A percentile compares a stretch with the other conserved stretches of the same genome.
Conservation (phyloP, 2,329 filamentous ascomycete species). For the Cladosporium velox region DNA sequence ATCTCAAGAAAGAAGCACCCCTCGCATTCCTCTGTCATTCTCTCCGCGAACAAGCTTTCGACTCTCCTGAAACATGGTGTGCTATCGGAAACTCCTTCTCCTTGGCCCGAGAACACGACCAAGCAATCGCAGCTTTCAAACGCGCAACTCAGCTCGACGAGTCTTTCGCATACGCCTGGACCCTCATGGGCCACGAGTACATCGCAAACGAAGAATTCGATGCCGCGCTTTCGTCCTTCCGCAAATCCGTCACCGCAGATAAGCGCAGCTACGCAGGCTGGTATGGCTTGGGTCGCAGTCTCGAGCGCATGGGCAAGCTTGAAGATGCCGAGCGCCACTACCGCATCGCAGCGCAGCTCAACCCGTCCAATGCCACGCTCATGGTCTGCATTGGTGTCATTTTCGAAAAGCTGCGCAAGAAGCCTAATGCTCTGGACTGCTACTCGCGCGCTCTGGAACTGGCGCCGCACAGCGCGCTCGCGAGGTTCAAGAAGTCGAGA, state of each 20-base stretch:
- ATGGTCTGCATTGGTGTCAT: conserved; percentile 88
- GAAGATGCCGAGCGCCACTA: conserved; percentile 92
- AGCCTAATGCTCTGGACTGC: conserved; percentile 73
- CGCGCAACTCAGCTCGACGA: conserved; percentile 88
- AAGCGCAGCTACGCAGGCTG: conserved; percentile 96
- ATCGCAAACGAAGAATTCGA: conserved; percentile 96
- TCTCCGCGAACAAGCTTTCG: conserved; percentile 80
- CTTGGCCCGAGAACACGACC: conserved; percentile 86
- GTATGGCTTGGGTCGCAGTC: conserved; percentile 78
- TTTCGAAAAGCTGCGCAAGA: conserved; percentile 84
- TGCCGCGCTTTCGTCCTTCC: conserved; percentile 85
- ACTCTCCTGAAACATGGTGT: conserved; percentile 95
- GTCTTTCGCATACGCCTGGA: conserved; percentile 92
- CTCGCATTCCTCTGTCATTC: conserved; percentile 91
- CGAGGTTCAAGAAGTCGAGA: conserved; percentile 89
- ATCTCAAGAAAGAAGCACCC: conserved; percentile 87
- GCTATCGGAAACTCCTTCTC: conserved; percentile 94
- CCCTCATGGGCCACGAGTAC: conserved; percentile 92
- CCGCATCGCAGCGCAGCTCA: conserved; percentile 82
- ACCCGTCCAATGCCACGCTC: conserved; percentile 89
- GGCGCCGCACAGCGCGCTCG: conserved; percentile 77
- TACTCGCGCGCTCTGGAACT: conserved; percentile 82
- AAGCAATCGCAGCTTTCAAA: conserved; percentile 92
- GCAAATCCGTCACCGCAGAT: conserved; percentile 82
- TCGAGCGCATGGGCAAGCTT: conserved; percentile 51